phyloP scores from a whole-genome alignment of 176 grass and related monocot genomes.

The Phoenix dactylifera region DNA sequence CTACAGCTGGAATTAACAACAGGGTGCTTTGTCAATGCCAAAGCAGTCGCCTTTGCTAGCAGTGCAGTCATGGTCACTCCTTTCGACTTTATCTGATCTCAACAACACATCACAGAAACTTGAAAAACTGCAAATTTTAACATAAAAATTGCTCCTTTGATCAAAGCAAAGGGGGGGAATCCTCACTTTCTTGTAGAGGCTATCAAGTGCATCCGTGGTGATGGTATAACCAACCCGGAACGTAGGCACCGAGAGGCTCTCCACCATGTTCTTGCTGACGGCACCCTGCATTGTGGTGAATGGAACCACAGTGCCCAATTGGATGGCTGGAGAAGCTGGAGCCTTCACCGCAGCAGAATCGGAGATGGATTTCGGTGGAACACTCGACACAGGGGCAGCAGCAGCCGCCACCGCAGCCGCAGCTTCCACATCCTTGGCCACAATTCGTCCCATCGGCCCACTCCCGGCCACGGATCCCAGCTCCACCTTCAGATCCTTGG shows the following conservation, averaged over 20 bases:
- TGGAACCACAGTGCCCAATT: constrained; percentile 55
- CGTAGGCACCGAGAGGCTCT: constrained; percentile 78
- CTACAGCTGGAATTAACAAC: constrained; percentile 89
- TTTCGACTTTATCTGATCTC: constrained; percentile 68
- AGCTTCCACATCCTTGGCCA: constrained; percentile 83
- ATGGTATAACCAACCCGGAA: constrained; percentile 92
- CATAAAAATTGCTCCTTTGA: too few relatives aligned
- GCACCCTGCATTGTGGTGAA: constrained; percentile 96
- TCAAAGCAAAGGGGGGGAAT: not conserved
- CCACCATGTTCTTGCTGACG: constrained; percentile 91
- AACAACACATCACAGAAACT: too few relatives aligned
- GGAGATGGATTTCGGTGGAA: not conserved
- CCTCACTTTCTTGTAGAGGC: constrained; percentile 87
- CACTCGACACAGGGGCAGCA: constrained; percentile 10
- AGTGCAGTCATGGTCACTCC: constrained; percentile 89
- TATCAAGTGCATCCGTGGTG: constrained; percentile 76
- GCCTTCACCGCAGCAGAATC: constrained; percentile 1
- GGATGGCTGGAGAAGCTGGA: constrained; percentile 28
- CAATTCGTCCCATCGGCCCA: constrained; percentile 75
- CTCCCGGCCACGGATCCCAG: constrained; percentile 44
- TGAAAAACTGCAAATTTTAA: too few relatives aligned
- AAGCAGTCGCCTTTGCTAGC: constrained; percentile 69
- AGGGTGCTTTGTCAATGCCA: constrained; percentile 70
- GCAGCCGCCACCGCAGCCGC: constrained; percentile 23
- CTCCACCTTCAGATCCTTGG: constrained; percentile 79